These are phyloP conservation scores for Epichloe coenophiala DNA, from an alignment of 2,329 filamentous ascomycete species.

Conservation along the genomic window DNA sequence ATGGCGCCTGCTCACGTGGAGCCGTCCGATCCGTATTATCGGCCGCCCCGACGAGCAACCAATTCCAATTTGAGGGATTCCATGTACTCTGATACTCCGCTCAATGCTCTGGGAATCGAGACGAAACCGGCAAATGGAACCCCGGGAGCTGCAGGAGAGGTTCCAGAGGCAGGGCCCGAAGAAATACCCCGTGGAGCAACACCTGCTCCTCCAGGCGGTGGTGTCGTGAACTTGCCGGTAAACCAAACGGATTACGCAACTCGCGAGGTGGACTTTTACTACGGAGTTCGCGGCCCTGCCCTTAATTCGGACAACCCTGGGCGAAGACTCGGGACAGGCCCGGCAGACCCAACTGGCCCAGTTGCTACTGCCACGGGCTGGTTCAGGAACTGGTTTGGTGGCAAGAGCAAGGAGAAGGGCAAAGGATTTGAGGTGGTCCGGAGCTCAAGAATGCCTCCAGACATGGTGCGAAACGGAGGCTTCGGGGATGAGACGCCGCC, in stretches of 20 bases:
- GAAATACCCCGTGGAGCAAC: slow-evolving; percentile 30
- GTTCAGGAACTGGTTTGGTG: slow-evolving; percentile 67
- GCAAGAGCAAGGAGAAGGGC: slow-evolving; percentile 83
- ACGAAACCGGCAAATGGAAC: slow-evolving; percentile 14
- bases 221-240: slow-evolving; percentile 25
- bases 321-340: slow-evolving; percentile 80
- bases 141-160: slow-evolving; percentile 9
- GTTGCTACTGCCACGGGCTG: slow-evolving; percentile 82
- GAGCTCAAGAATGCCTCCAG: slow-evolving; percentile 73
- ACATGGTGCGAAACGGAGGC: slow-evolving; percentile 40
- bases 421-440: slow-evolving; percentile 96
- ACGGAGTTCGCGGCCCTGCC: slow-evolving; percentile 79
- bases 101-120: slow-evolving; percentile 18
- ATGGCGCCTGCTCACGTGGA: slow-evolving; percentile 34
- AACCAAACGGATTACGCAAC: slow-evolving; percentile 77
- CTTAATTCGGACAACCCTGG: slow-evolving; percentile 70
- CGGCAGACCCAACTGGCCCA: slow-evolving; percentile 84
- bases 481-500: slow-evolving; percentile 54
- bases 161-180: slow-evolving; percentile 24
- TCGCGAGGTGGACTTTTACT: slow-evolving; percentile 93
- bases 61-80: slow-evolving; percentile 42
- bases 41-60: slow-evolving; percentile 61
- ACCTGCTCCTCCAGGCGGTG: slow-evolving; percentile 26
- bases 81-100: slow-evolving; percentile 17
- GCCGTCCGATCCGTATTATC: slow-evolving; percentile 69